Evolutionary conservation across 352 stramenopile genomes (phyloP), one percentile per base, ranked within the genome.

Genomic region (Pythium angustatum): DNA sequence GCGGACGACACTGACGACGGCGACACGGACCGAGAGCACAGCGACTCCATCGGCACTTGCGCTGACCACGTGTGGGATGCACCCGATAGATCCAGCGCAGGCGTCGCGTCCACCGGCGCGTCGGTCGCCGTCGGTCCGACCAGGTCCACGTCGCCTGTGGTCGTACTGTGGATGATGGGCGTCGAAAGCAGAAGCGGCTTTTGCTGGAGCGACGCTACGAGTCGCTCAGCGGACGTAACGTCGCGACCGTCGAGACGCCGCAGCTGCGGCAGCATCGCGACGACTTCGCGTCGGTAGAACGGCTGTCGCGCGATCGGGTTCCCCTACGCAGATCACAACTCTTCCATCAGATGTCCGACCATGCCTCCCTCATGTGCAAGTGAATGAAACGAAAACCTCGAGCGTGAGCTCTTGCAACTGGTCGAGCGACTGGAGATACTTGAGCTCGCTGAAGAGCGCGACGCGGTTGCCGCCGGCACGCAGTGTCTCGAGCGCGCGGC

Each of bases 211-310:
- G 71, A 73, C 15, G 69, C 68, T 27, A 85, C 79, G 10, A 90
- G 48, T 6, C 69, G 76, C 64, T 91, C 83, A 3, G 71, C 78
- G 3, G 76, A 63, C 31, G 76, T 84, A 22, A 91, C 47, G 0
- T 27, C 17, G 14, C 45, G 66, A 17, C 65, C 69, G 41, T 93
- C 81, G 10, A 93, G 72, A 6, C 62, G 68, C 48, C 75, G 54
- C 19, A 93, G 69, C 19, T 79, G 72, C 22, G 79, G 81, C 44
- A 93, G 69, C 77, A 86, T 77, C 6, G 58, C 44, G 28, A 90
- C 66, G 44, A 86, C 77, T 19, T 90, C 77, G 8, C 73, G 71
- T 0, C 83, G 72, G 50, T 88, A 90, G 14, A 60, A 69, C 2
- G 66, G 15, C 3, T 68, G 28, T 17, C 44, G n/a, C 0, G 78